Percentiles rank a stretch among this genome's conserved stretches.
These are phyloP conservation scores for Penstemon davidsonii DNA, from an alignment of 257 asterid genomes.

Conservation along the genomic window DNA sequence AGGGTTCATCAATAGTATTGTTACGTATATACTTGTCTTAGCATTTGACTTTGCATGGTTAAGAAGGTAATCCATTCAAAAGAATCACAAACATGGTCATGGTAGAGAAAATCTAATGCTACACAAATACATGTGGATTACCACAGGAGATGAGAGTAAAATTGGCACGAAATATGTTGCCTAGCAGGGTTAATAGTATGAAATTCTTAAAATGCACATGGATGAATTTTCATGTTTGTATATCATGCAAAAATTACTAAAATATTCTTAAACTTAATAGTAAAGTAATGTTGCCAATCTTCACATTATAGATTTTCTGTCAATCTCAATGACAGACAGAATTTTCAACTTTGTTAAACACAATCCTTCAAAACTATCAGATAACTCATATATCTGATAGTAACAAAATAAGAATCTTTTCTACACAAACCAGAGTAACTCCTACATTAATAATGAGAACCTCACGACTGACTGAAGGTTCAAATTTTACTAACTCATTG, in stretches of 20 bases:
- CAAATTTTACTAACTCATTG: background rate
- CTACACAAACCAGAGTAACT: background rate
- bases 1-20: no score
- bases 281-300: background rate
- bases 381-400: background rate
- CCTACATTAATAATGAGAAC: background rate
- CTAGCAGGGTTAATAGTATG: background rate
- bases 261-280: background rate
- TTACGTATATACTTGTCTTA: no score
- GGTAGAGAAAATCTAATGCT: background rate
- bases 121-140: background rate
- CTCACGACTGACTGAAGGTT: background rate
- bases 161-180: background rate
- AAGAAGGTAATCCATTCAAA: background rate
- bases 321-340: background rate
- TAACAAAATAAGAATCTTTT: constrained; percentile 1
- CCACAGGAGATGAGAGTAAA: background rate
- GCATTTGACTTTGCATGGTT: background rate
- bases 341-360: no score
- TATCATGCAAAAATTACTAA: background rate
- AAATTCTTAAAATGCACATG: background rate
- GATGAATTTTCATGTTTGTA: background rate
- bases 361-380: background rate
- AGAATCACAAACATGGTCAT: background rate
- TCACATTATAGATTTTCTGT: background rate